These are phyloP conservation scores for Septoria linicola DNA, from an alignment of 2,329 filamentous ascomycete species.

Conservation along the genomic window DNA sequence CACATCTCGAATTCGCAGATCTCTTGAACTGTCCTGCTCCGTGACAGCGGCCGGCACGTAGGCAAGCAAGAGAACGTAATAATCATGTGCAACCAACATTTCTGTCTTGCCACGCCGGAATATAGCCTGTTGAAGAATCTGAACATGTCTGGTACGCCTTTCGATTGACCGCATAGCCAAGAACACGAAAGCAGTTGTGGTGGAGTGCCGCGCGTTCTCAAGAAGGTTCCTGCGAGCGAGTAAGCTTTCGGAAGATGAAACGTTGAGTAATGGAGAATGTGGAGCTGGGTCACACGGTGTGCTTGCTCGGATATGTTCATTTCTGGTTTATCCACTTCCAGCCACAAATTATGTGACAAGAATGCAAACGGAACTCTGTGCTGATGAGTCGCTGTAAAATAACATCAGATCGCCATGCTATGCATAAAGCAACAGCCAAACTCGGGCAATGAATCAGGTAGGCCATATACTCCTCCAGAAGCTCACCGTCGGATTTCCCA, in stretches of 20 bases:
- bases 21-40: too few relatives aligned
- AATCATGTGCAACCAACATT: too few relatives aligned
- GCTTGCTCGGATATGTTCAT: not conserved
- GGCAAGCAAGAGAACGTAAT: too few relatives aligned
- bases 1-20: too few relatives aligned
- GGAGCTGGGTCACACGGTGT: not conserved
- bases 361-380: not conserved
- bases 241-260: not conserved
- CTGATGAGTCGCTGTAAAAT: slow-evolving; percentile 2
- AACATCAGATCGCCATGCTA: slow-evolving; percentile 3
- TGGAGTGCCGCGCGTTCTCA: not conserved
- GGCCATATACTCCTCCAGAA: slow-evolving; percentile 1
- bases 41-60: too few relatives aligned
- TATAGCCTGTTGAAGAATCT: too few relatives aligned
- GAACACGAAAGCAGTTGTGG: not conserved
- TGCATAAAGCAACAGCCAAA: slow-evolving; percentile 6
- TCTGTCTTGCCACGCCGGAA: too few relatives aligned
- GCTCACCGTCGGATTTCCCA: not conserved
- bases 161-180: not conserved
- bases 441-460: not conserved
- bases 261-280: not conserved
- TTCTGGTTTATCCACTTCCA: not conserved
- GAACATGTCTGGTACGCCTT: too few relatives aligned
- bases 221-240: not conserved
- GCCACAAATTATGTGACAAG: not conserved